Evolutionary conservation across 306 rosid genomes (phyloP).

Genomic region (Begonia fuchsioides): DNA sequence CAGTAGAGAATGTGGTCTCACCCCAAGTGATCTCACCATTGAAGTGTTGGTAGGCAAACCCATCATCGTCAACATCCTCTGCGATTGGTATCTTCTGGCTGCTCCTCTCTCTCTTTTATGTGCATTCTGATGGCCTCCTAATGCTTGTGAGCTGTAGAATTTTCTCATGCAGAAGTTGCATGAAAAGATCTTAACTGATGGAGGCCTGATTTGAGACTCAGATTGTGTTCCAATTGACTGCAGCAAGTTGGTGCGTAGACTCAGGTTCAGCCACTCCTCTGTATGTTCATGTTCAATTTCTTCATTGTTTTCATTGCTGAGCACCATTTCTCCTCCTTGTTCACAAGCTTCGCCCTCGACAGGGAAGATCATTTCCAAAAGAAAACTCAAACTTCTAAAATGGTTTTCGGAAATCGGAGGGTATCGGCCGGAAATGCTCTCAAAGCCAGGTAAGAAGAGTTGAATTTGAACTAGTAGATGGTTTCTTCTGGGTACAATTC

Average conservation of each 20-base stretch:
- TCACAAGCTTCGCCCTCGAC: conserved; percentile 20
- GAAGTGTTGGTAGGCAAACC: conserved; percentile 35
- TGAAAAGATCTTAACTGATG: conserved; percentile 53
- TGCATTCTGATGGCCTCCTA: conserved; percentile 96
- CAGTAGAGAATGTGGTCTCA: conserved; percentile 67
- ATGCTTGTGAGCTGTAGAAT: conserved; percentile 85
- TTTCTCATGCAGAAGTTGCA: conserved; percentile 95
- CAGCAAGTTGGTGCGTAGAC: conserved; percentile 41
- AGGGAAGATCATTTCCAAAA: conserved; percentile 8
- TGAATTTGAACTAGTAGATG: conserved; percentile 8
- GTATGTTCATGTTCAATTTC: conserved; percentile 20
- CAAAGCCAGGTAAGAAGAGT: conserved; percentile 8
- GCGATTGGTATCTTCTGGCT: conserved; percentile 71
- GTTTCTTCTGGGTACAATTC: background rate
- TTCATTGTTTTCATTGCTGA: conserved; percentile 2
- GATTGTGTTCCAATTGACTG: conserved; percentile 25
- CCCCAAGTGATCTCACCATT: conserved; percentile 44
- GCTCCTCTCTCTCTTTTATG: conserved; percentile 96
- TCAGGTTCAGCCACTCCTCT: conserved; percentile 71
- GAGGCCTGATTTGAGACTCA: conserved; percentile 22
- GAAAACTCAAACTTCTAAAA: conserved; percentile 13
- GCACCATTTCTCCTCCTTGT: conserved; percentile 6
- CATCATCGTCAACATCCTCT: conserved; percentile 53
- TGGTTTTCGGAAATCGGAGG: background rate
- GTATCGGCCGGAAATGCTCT: background rate